phyloP scores from a whole-genome alignment of 2,329 filamentous ascomycete species.

The Monosporascus sp. region DNA sequence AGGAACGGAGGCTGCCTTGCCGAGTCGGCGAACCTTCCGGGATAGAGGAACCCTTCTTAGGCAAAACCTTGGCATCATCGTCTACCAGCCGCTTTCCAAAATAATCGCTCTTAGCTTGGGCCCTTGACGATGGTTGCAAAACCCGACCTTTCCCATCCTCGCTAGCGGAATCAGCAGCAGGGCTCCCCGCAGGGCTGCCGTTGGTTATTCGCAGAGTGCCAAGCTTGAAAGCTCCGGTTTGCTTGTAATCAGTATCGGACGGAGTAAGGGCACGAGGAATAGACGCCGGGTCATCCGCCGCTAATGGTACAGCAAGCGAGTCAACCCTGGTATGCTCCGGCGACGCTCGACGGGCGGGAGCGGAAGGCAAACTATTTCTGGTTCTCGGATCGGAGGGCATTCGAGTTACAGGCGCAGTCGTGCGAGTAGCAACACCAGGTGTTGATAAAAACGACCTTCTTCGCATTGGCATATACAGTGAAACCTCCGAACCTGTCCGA shows the following conservation, averaged over 20 bases:
- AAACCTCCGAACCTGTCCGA: conserved; percentile 40
- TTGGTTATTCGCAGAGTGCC: conserved; percentile 60
- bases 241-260: conserved; percentile 51
- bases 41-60: background rate
- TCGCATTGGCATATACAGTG: conserved; percentile 27
- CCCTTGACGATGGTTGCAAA: background rate
- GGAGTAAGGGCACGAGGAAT: conserved; percentile 41
- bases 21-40: background rate
- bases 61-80: background rate
- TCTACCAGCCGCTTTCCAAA: conserved; percentile 5
- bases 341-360: conserved; percentile 16
- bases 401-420: conserved; percentile 6
- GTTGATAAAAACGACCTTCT: conserved; percentile 24
- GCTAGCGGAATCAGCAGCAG: conserved; percentile 15
- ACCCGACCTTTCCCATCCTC: background rate
- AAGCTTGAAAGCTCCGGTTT: conserved; percentile 57
- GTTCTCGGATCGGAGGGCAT: conserved; percentile 8
- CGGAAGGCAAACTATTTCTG: conserved; percentile 18
- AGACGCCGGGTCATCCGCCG: conserved; percentile 15
- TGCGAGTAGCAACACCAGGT: conserved; percentile 26
- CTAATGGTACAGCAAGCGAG: conserved; percentile 18
- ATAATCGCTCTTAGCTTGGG: conserved; percentile 6
- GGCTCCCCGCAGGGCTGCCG: conserved; percentile 48
- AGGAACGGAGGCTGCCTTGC: background rate
- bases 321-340: conserved; percentile 11